Conservation (phyloP, 768 basidiomycete genomes). For the Daedaleopsis nitida region DNA sequence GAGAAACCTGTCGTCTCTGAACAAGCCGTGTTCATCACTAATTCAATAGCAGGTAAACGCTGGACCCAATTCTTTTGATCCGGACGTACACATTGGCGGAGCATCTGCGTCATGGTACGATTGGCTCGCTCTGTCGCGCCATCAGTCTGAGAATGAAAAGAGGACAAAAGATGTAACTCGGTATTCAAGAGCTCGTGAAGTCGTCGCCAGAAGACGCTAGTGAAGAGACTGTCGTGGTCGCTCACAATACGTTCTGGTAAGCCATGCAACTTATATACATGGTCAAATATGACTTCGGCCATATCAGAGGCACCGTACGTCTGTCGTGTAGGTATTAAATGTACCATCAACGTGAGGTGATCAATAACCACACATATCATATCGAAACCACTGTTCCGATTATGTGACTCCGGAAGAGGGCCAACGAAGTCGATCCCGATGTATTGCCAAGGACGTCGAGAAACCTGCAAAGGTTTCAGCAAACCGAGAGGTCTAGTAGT, state of each 20-base stretch:
- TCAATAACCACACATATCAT: not conserved
- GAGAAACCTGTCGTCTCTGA: constrained; percentile 37
- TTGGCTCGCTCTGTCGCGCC: constrained; percentile 41
- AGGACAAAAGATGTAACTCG: constrained; percentile 38
- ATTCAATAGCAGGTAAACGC: constrained; percentile 24
- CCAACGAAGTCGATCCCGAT: not conserved
- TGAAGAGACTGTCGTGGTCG: constrained; percentile 45
- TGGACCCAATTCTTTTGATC: constrained; percentile 38
- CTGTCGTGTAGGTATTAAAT: not conserved
- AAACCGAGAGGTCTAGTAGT: not conserved
- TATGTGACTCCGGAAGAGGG: not conserved
- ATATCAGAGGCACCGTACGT: constrained; percentile 23
- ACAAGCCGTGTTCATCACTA: constrained; percentile 33
- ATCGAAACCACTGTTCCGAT: not conserved
- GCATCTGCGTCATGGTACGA: constrained; percentile 34
- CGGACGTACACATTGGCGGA: constrained; percentile 27
- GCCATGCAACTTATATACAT: constrained; percentile 40
- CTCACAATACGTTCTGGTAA: constrained; percentile 40
- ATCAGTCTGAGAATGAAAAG: constrained; percentile 48
- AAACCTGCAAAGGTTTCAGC: not conserved
- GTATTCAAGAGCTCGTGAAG: constrained; percentile 33
- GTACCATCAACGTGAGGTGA: not conserved
- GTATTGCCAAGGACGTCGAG: not conserved
- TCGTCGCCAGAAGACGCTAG: constrained; percentile 41
- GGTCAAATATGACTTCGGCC: constrained; percentile 36